A percentile compares a stretch with the other conserved stretches of the same genome.
Conservation (phyloP, 73 alveolate genomes). For the Paramecium primaurelia region DNA sequence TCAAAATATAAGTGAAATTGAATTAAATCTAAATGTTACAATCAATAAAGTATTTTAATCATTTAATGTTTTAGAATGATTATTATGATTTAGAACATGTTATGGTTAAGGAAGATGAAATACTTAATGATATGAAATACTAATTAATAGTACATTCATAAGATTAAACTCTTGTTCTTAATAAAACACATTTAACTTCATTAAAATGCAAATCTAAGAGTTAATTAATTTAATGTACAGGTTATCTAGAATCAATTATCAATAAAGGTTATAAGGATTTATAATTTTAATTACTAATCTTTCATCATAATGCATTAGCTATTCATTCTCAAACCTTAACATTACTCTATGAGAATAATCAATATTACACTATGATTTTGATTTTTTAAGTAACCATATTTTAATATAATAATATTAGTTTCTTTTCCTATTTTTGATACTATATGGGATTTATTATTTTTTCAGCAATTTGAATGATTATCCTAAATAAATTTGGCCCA, state of each 20-base stretch:
- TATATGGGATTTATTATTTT: not conserved
- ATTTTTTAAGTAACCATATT: not conserved
- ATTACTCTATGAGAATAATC: not conserved
- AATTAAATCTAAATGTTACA: not conserved
- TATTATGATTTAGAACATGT: not conserved
- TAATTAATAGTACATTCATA: not conserved
- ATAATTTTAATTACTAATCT: not conserved
- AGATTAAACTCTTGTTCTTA: not conserved
- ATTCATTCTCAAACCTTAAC: not conserved
- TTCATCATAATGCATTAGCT: not conserved
- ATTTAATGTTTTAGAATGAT: not conserved
- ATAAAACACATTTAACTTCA: not conserved
- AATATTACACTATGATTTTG: not conserved
- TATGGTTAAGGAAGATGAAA: not conserved
- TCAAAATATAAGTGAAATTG: not conserved
- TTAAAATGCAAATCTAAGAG: not conserved
- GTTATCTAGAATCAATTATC: not conserved
- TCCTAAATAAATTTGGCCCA: not conserved
- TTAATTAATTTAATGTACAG: not conserved
- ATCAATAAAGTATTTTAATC: not conserved
- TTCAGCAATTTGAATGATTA: not conserved
- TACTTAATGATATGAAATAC: not conserved
- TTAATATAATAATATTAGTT: not conserved
- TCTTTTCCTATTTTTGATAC: not conserved
- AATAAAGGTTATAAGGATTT: not conserved